phyloP scores from a whole-genome alignment of 805 yeast genomes.

The Nematodospora valgi region DNA sequence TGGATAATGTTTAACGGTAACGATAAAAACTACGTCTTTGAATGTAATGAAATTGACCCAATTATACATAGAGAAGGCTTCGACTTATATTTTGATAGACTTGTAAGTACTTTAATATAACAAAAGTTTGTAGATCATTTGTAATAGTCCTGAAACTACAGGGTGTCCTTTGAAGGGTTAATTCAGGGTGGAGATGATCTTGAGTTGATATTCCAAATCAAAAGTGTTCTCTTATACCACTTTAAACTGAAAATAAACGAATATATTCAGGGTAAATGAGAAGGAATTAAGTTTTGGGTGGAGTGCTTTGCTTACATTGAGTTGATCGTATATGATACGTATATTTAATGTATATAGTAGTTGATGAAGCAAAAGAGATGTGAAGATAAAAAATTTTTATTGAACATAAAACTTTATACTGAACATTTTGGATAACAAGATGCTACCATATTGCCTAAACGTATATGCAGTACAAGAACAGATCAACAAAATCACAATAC shows the following conservation, averaged over 20 bases:
- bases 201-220: slow-evolving; percentile 36
- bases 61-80: slow-evolving; percentile 7
- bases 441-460: no score
- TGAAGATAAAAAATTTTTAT: no score
- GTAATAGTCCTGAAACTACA: slow-evolving; percentile 27
- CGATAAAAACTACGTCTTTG: slow-evolving; percentile 5
- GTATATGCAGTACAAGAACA: no score
- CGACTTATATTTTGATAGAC: slow-evolving; percentile 7
- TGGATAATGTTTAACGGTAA: slow-evolving; percentile 7
- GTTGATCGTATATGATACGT: no score
- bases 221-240: slow-evolving; percentile 44
- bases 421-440: no score
- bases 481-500: no score
- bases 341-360: no score
- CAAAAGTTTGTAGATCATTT: slow-evolving; percentile 23
- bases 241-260: slow-evolving; percentile 48
- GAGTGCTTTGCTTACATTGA: no score
- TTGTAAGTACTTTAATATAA: slow-evolving; percentile 7
- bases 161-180: slow-evolving; percentile 4
- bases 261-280: slow-evolving; percentile 46
- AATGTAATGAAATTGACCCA: slow-evolving; percentile 1
- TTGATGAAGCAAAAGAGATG: no score
- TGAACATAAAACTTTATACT: no score
- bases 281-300: slow-evolving; percentile 45
- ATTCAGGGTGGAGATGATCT: slow-evolving; percentile 48